Evolutionary conservation across 106 monocot genomes (phyloP).

Genomic region (Cymbidium sinense): DNA sequence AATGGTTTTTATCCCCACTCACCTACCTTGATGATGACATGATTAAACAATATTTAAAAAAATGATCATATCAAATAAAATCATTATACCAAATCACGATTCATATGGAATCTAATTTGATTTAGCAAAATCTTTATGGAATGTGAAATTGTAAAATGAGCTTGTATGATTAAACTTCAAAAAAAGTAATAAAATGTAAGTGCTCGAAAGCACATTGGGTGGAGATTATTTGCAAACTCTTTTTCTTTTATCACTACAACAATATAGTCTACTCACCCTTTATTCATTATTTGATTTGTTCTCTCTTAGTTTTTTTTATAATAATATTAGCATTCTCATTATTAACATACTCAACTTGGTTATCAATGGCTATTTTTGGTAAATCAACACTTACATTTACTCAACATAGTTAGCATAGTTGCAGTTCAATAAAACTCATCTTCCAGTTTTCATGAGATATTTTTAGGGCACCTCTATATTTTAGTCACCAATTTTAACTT

Average conservation of each 20-base stretch:
- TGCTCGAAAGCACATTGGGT: neutral
- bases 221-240: neutral
- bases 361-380: too few species aligned
- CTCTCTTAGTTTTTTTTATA: too few species aligned
- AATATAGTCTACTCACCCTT: neutral
- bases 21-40: neutral
- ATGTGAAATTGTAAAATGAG: neutral
- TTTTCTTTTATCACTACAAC: neutral
- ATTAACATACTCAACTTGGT: too few species aligned
- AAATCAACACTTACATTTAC: too few species aligned
- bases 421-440: too few species aligned
- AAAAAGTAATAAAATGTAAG: neutral
- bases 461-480: too few species aligned
- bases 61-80: neutral
- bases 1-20: neutral
- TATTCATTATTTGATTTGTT: too few species aligned
- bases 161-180: neutral
- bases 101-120: neutral
- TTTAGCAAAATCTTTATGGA: neutral
- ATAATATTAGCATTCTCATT: too few species aligned
- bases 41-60: neutral
- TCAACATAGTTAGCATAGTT: too few species aligned
- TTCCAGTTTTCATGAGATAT: too few species aligned
- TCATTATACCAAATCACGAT: neutral
- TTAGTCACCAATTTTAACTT: too few species aligned